Base-by-base conservation (phyloP, 2,329 filamentous ascomycete species). In the Colletotrichum cereale region DNA sequence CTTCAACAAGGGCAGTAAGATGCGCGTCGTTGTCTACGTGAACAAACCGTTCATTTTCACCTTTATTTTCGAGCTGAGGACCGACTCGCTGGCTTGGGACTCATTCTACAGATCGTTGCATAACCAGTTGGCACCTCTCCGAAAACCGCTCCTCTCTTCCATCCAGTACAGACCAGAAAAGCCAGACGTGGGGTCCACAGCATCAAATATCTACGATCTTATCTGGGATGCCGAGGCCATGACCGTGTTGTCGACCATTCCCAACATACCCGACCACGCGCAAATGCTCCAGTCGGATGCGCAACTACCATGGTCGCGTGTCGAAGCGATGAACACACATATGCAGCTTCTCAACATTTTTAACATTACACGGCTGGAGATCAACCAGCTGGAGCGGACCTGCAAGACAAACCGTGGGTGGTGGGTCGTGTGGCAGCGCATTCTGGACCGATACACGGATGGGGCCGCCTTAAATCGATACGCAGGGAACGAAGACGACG, bases 31-130 rank as follows among this genome's bases (percentile, higher is more conserved):
- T 8, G 87, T 95, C 61, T 95, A 95, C 77, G 88, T 91, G 56
- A 90, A 91, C 78, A 88, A 87, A 31, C 93, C 93, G 0, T 96
- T 96, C 80, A 88, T 96, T 58, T 95, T 93, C 78, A 88, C 91
- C 1, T 91, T 96, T 72, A 83, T 96, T 5, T 96, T 96, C 79
- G 82, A 87, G 58, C 82, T 87, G 52, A 85, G 85, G 57, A 91
- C 91, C 8, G 85, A 88, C 65, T 88, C 89, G 1, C 80, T 91
- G 2, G 86, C 86, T 5, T 87, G 84, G 78, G 83, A 87, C n/a
- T 76, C 82, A 0, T 80, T 91, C 10, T 92, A 92, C 77, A 85
- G 85, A 56, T 88, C 87, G 1, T 80, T 92, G 29, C 89, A 91
- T 75, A 81, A 87, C 73, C 90, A 92, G 75, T 84, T 92, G 16